These are phyloP conservation scores for Lentinus brumalis DNA, from an alignment of 768 basidiomycete species.

Conservation along the genomic window DNA sequence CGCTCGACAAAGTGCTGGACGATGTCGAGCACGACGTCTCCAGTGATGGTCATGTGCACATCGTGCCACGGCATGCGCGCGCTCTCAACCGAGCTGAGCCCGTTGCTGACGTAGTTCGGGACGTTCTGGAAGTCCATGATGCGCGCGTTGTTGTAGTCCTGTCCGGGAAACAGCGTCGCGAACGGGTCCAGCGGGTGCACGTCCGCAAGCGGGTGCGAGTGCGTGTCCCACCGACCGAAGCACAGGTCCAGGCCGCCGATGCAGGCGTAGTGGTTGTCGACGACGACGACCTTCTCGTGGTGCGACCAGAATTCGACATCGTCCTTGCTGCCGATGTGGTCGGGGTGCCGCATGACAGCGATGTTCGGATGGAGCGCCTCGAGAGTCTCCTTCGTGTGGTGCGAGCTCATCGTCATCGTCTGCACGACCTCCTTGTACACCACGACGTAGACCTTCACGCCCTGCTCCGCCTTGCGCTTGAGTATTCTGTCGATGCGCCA, in stretches of 20 bases:
- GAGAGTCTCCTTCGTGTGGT: conserved; percentile 82
- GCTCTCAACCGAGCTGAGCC: conserved; percentile 65
- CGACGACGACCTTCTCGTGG: conserved; percentile 88
- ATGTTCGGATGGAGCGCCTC: conserved; percentile 89
- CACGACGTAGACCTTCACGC: conserved; percentile 88
- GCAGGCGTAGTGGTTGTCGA: conserved; percentile 84
- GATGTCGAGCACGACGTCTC: conserved; percentile 85
- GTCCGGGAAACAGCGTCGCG: conserved; percentile 85
- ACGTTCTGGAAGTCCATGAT: conserved; percentile 85
- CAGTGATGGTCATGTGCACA: conserved; percentile 86
- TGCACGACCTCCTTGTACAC: conserved; percentile 97
- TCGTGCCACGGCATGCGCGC: conserved; percentile 96
- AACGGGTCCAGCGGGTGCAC: conserved; percentile 86
- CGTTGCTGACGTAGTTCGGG: conserved; percentile 70
- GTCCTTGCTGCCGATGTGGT: conserved; percentile 85
- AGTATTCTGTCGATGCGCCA: conserved; percentile 89
- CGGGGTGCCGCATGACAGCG: conserved; percentile 86
- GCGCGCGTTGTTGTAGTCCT: conserved; percentile 93
- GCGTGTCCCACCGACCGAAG: conserved; percentile 97
- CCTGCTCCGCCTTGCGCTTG: conserved; percentile 86
- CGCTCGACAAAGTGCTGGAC: conserved; percentile 92
- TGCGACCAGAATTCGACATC: conserved; percentile 88
- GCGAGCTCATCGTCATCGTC: conserved; percentile 87
- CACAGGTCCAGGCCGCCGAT: conserved; percentile 97
- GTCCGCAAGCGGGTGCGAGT: conserved; percentile 88